Base-by-base conservation (phyloP, 2,329 filamentous ascomycete genomes). In the Polytolypa hystricis region DNA sequence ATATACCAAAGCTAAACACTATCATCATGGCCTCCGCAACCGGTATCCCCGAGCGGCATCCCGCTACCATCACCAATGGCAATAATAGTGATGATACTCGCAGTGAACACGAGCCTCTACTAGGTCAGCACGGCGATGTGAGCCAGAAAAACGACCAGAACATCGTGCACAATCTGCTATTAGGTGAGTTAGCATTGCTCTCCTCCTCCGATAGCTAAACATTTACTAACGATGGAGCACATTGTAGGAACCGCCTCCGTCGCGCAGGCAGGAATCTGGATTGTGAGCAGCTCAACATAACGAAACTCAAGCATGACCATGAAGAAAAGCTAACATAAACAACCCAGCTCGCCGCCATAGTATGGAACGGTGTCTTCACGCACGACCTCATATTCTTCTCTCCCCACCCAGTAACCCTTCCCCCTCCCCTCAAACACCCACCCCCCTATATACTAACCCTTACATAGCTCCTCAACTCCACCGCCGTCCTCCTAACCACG, bases 381-480 rank as follows among this genome's bases (percentile, higher is more conserved):
- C 69, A 71, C 30, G 57, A 79, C 19, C 55, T 93, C 43, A 82
- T 84, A 26, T 76, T 94, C 49, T 94, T 96, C 71, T 86, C 84
- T 12, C 77, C 80, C 6, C 89, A 96, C 59, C 89, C 89, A 5
- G 77, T 95, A 54, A 66, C 79, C 40, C 69, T 73, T 61, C 69
- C 66, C 8, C 21, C 34, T 33, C 19, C 21, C 38, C 26, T 39
- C 33, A 18, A 11, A n/a, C 27, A 10, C 16, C 19, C 9, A 30
- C 16, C 33, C 16, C 8, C 38, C 35, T 2, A 15, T 29, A 26
- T 10, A 30, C 25, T 31, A 39, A 28, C n/a, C 14, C 19, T 20
- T 12, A 15, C 10, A 15, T 41, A 69, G 66, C 60, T 72, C 10
- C 59, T 72, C 47, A 75, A 75, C 51, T 73, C 63, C 46, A 62